phyloP scores from a whole-genome alignment of 129 eudicot genomes.

The Mikania micrantha region DNA sequence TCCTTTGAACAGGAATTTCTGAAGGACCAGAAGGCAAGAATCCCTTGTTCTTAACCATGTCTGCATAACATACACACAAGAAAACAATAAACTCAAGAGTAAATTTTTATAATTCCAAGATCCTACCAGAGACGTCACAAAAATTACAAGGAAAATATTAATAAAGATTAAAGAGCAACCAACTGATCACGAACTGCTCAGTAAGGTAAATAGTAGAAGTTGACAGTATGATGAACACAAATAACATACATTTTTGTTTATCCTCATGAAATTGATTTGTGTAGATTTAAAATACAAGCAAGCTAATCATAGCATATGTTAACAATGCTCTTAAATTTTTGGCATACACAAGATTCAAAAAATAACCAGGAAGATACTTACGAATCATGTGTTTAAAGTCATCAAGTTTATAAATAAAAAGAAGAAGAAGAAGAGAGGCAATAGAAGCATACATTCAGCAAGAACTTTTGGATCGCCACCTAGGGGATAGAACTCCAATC shows the following conservation, averaged over 20 bases:
- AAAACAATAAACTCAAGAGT: slow-evolving; percentile 2
- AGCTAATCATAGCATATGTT: background rate
- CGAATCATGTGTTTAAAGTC: background rate
- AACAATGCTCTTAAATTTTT: slow-evolving; percentile 6
- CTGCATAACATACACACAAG: slow-evolving; percentile 31
- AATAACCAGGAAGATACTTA: background rate
- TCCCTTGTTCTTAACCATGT: slow-evolving; percentile 98
- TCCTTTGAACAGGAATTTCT: slow-evolving; percentile 83
- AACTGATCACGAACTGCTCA: slow-evolving; percentile 7
- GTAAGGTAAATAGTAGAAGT: background rate
- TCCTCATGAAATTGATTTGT: background rate
- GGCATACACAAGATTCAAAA: slow-evolving; percentile 4
- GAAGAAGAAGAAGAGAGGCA: slow-evolving; percentile 11
- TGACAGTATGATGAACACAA: background rate
- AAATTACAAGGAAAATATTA: background rate
- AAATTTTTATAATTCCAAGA: background rate
- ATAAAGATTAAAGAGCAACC: background rate
- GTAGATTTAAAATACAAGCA: background rate
- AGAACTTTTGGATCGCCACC: slow-evolving; percentile 99
- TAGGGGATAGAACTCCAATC: slow-evolving; percentile 97
- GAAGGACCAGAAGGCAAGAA: slow-evolving; percentile 99
- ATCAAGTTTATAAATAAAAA: slow-evolving; percentile 8
- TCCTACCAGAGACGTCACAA: background rate
- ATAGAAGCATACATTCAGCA: slow-evolving; percentile 81
- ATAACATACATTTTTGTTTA: slow-evolving; percentile 10